Base-by-base conservation (phyloP, 2,329 filamentous ascomycete species). In the Rutstroemia sp. region DNA sequence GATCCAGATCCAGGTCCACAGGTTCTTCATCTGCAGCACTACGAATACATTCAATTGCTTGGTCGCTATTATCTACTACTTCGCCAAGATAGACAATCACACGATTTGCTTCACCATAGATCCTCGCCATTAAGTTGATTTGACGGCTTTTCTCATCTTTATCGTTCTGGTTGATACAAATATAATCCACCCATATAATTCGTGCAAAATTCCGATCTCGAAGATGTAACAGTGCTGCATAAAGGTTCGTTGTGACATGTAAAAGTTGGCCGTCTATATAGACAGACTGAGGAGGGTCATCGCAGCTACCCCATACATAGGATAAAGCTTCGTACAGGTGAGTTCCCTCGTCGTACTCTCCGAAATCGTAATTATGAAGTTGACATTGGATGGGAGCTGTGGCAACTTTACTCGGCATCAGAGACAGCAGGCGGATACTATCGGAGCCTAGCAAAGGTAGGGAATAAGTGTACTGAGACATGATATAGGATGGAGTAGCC, bases 41-140 rank as follows among this genome's bases (percentile, higher is more conserved):
- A 2, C 16, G 25, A 23, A 48, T 48, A 1, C 5, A 3, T 9
- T 48, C 21, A 14, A 48, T 12, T 19, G 8, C 16, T 8, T 19
- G 7, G 2, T 4, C 0, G 14, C 16, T 48, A 1, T 27, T 27
- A 8, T 27, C 8, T 48, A 0, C 19, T 1, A 14, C 46, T 4
- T 48, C 8, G 9, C 25, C 46, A 5, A 48, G 46, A 14, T 10
- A 48, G 6, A 48, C 46, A 17, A 34, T 2, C 4, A 48, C 16
- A 2, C 16, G 16, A 19, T 2, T 0, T 2, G 8, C 46, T 0
- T 3, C 7, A 3, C 1, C 10, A 2, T 48, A 48, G n/a, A 48
- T 34, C 5, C 0, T 19, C n/a, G 16, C 16, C 4, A 48, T 48
- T 7, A 48, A 2, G 8, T 34, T 10, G 5, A 48, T 3, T 25